Evolutionary conservation across 2,329 filamentous ascomycete species (phyloP).

Genomic region (Cytospora paraplurivora): DNA sequence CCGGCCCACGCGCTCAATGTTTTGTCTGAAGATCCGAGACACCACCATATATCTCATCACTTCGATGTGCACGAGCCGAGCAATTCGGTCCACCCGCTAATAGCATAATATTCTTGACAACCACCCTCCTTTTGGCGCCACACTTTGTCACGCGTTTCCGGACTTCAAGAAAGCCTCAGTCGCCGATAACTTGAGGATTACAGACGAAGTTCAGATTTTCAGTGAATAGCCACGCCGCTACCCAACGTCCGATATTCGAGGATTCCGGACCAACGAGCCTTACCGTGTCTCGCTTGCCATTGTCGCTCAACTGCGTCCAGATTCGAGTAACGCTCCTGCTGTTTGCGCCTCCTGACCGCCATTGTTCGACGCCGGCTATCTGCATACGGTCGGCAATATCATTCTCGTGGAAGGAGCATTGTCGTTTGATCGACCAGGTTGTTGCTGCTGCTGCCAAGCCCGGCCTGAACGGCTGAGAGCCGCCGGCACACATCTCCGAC

Average conservation of each 20-base stretch:
- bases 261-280: neutral
- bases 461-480: neutral
- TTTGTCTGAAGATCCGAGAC: slow-evolving; percentile 28
- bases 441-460: neutral
- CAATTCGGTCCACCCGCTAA: slow-evolving; percentile 32
- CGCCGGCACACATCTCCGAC: neutral
- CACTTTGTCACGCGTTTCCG: slow-evolving; percentile 9
- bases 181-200: neutral
- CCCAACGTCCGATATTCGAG: neutral
- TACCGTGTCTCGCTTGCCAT: neutral
- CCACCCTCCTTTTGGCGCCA: neutral
- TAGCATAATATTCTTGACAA: slow-evolving; percentile 29
- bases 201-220: neutral
- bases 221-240: neutral
- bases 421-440: neutral
- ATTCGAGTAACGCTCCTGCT: neutral
- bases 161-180: neutral
- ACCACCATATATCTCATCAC: neutral
- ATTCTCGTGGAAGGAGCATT: neutral
- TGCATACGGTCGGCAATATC: neutral
- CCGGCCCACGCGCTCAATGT: slow-evolving; percentile 18
- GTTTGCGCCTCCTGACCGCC: neutral
- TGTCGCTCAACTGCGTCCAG: neutral
- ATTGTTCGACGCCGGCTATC: neutral
- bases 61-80: slow-evolving; percentile 19